Conservation (phyloP, 331 rosid species). For the Cucumis variabilis region DNA sequence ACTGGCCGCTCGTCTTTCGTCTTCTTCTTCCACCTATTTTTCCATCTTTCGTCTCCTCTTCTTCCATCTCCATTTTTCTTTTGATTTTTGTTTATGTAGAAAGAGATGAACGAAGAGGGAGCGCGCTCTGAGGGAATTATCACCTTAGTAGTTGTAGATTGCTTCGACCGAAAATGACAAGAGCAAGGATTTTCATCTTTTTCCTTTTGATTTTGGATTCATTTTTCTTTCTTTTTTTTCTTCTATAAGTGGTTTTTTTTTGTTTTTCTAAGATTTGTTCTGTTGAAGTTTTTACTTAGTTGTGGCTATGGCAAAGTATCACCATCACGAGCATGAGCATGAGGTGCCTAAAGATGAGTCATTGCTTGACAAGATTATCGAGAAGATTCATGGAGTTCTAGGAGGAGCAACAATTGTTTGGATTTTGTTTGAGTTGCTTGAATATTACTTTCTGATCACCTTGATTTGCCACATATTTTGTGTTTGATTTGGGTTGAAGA, state of each 20-base stretch:
- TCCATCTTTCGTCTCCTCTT: no score
- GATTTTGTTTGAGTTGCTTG: conserved; percentile 82
- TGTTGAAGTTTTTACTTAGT: neutral
- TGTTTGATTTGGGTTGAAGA: no score
- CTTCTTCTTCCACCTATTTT: no score
- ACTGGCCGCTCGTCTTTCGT: no score
- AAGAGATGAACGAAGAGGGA: neutral
- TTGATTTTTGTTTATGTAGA: neutral
- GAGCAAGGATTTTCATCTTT: neutral
- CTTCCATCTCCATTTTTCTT: no score
- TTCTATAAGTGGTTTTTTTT: no score
- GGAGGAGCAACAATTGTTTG: conserved; percentile 73
- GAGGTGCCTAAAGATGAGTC: conserved; percentile 30
- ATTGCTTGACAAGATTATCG: conserved; percentile 29
- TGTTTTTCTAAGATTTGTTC: conserved; percentile 16
- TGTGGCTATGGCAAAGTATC: conserved; percentile 33
- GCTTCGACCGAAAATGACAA: neutral
- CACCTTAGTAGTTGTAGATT: neutral
- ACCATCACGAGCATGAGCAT: conserved; percentile 33
- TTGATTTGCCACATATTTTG: conserved; percentile 66
- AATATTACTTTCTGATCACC: conserved; percentile 83
- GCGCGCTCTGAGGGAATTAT: neutral
- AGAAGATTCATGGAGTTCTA: conserved; percentile 53
- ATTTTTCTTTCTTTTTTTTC: no score
- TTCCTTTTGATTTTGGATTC: neutral